A percentile compares a stretch with the other conserved stretches of the same genome.
Evolutionary conservation across 176 grass and related monocot genomes (phyloP).

Genomic region (Dendrocalamus sinicus): DNA sequence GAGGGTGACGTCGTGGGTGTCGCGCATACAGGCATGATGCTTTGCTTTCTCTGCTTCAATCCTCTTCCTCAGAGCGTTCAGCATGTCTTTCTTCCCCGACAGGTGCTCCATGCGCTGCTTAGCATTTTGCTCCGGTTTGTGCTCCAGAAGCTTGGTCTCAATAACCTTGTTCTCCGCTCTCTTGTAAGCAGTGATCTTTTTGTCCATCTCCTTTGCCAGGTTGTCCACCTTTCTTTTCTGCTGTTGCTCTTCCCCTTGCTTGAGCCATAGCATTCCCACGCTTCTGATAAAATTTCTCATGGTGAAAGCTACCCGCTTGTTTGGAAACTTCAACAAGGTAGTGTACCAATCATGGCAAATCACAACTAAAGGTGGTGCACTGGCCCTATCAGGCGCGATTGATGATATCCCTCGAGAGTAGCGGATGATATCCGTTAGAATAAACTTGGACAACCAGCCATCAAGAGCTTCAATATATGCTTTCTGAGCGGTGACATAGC

Average conservation of each 20-base stretch:
- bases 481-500: conserved; percentile 74
- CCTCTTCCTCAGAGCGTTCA: conserved; percentile 63
- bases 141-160: conserved; percentile 80
- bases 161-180: conserved; percentile 84
- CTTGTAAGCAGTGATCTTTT: conserved; percentile 68
- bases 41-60: conserved; percentile 75
- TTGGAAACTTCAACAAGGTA: conserved; percentile 57
- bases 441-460: conserved; percentile 89
- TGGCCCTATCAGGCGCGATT: conserved; percentile 40
- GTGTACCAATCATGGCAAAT: conserved; percentile 74
- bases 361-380: conserved; percentile 62
- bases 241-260: conserved; percentile 87
- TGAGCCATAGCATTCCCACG: conserved; percentile 81
- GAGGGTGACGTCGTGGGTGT: conserved; percentile 83
- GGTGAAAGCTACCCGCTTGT: conserved; percentile 54
- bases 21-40: conserved; percentile 73
- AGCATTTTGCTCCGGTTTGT: conserved; percentile 64
- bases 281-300: conserved; percentile 87
- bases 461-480: conserved; percentile 81
- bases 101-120: conserved; percentile 77
- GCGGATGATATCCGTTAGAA: conserved; percentile 66
- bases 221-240: conserved; percentile 89
- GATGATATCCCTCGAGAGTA: conserved; percentile 67
- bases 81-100: conserved; percentile 69
- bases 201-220: conserved; percentile 81